phyloP scores from a whole-genome alignment of 208 protist genomes.

The Crithidia thermophila region DNA sequence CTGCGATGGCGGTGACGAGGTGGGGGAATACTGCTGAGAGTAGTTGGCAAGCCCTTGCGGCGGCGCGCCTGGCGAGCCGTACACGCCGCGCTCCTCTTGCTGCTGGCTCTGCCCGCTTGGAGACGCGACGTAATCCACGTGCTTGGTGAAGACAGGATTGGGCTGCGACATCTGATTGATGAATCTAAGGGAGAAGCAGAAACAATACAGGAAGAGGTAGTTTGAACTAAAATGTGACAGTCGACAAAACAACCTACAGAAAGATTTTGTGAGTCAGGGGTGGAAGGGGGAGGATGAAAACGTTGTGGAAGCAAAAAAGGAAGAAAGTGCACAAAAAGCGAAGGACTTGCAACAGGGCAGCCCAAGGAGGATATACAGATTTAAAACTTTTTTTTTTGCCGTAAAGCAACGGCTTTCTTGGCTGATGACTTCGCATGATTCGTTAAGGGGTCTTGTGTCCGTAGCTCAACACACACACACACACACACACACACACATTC shows the following conservation, averaged over 20 bases:
- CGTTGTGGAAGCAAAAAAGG: background rate
- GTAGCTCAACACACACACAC: no score
- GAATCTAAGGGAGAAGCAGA: background rate
- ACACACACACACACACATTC: no score
- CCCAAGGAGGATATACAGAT: no score
- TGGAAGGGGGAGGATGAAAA: background rate
- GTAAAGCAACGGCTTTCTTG: no score
- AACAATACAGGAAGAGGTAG: background rate
- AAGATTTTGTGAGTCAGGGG: background rate
- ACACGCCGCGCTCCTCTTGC: no score
- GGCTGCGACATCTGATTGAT: conserved; percentile 5
- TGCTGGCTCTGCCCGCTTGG: background rate
- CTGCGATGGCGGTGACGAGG: background rate
- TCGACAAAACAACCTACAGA: background rate
- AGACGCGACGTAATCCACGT: background rate
- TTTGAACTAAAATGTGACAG: background rate
- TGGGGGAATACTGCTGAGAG: background rate
- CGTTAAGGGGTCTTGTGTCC: no score
- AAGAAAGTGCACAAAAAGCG: background rate
- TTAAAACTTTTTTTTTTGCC: no score
- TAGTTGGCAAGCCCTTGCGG: background rate
- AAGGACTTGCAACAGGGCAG: no score
- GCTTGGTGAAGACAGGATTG: conserved; percentile 5
- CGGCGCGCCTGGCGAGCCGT: background rate
- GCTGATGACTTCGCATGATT: no score